Evolutionary conservation across 2,329 filamentous ascomycete species (phyloP), one percentile per base, ranked within the genome.

Genomic region (Hymenoscyphus fraxineus): DNA sequence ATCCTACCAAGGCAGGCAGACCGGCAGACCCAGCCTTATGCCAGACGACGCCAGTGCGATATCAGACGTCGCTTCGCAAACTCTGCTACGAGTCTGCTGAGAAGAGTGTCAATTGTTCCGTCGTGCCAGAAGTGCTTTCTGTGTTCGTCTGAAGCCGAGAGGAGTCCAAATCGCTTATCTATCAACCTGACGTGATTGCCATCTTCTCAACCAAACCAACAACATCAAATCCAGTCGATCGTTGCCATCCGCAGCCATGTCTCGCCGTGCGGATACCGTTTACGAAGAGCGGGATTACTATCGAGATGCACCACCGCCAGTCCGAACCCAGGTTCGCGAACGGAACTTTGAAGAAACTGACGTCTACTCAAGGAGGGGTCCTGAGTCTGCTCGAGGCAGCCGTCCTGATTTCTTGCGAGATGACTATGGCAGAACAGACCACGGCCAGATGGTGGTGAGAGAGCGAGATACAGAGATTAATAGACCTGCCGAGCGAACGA

Each of bases 361-460:
- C 63, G 67, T 66, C 44, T 73, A 69, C 64, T 65, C 58, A 32
- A 56, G 63, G 40, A 63, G 66, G n/a, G 44, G 70, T 61, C 69
- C 71, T 55, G 71, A 66, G 31, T 63, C 68, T 56, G 73, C 70
- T 27, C 65, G 71, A 39, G 68, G 68, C 55, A 66, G 62, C 59
- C 69, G 71, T 10, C 71, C 71, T 3, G 73, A 72, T 35, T 75
- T 75, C 58, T 68, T 75, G 38, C 68, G 70, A 60, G 70, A 74
- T 40, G 72, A 75, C 58, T 73, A 70, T 60, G 66, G 65, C 41
- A 65, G 71, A 66, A 38, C 47, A 40, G 68, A 72, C 39, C 59
- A 67, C 32, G 73, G 72, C 39, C 69, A 69, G 7, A 27, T 75
- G 63, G 73, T 75, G 10, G 10, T 75, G 27, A 64, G 73, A 68